Percentiles rank a stretch among this genome's conserved stretches.
Evolutionary conservation across 2,329 filamentous ascomycete species (phyloP).

Genomic region (Alternaria ventricosa): DNA sequence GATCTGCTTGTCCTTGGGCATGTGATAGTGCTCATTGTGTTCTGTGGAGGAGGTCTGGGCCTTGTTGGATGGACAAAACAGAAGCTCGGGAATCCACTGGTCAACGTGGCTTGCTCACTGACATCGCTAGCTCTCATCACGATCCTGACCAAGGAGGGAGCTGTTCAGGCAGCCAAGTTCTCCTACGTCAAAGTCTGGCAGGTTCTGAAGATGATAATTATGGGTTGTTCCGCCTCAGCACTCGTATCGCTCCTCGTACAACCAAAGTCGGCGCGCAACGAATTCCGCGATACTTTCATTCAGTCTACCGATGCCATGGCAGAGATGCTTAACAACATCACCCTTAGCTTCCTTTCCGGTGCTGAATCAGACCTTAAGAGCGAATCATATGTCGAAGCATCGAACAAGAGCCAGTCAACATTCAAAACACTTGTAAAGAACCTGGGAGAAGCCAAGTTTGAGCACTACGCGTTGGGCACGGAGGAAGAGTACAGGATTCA

Average conservation of each 20-base stretch:
- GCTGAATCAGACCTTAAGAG: conserved; percentile 78
- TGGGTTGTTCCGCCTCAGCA: conserved; percentile 63
- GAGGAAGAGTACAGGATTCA: conserved; percentile 82
- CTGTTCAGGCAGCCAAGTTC: conserved; percentile 81
- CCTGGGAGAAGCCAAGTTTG: conserved; percentile 83
- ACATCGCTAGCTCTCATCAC: conserved; percentile 89
- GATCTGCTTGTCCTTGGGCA: conserved; percentile 75
- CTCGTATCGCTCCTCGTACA: conserved; percentile 71
- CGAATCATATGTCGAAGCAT: conserved; percentile 67
- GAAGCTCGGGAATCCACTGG: conserved; percentile 75
- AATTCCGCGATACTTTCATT: conserved; percentile 75
- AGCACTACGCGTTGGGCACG: conserved; percentile 82
- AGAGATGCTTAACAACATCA: conserved; percentile 81
- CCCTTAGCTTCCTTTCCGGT: conserved; percentile 82
- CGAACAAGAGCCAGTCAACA: conserved; percentile 68
- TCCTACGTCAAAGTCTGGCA: conserved; percentile 83
- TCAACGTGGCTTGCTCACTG: conserved; percentile 80
- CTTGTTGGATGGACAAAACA: conserved; percentile 90
- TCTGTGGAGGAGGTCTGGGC: conserved; percentile 84
- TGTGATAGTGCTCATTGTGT: conserved; percentile 78
- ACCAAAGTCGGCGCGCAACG: conserved; percentile 76
- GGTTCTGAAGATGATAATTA: conserved; percentile 60
- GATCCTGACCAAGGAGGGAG: conserved; percentile 87
- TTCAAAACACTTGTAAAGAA: conserved; percentile 76
- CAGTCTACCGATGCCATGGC: conserved; percentile 77